phyloP scores from a whole-genome alignment of 805 yeast species.

The Candida fluviatilis region DNA sequence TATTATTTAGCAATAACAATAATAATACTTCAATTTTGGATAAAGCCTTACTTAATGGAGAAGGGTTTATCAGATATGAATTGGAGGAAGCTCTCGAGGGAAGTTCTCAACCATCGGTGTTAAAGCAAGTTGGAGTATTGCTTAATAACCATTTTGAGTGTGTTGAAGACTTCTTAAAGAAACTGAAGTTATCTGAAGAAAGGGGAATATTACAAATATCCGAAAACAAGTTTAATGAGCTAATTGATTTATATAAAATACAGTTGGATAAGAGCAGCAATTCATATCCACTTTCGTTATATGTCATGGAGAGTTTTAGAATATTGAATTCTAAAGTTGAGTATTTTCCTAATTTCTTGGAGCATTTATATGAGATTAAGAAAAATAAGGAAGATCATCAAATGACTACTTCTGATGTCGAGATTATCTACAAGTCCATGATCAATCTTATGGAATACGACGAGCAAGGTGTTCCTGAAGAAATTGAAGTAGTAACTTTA shows the following conservation, averaged over 20 bases:
- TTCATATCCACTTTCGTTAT: not conserved
- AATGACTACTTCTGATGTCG: slow-evolving; percentile 12
- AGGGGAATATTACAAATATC: slow-evolving; percentile 7
- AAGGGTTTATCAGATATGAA: slow-evolving; percentile 24
- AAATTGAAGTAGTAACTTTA: slow-evolving; percentile 2
- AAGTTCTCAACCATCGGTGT: slow-evolving; percentile 11
- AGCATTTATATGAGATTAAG: slow-evolving; percentile 14
- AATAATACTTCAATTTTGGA: slow-evolving; percentile 32
- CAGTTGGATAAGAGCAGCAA: not conserved
- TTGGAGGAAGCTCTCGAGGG: slow-evolving; percentile 7
- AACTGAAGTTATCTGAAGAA: slow-evolving; percentile 3
- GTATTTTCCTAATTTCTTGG: slow-evolving; percentile 18
- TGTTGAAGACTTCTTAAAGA: slow-evolving; percentile 6
- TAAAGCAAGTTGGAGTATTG: slow-evolving; percentile 9
- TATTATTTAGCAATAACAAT: slow-evolving; percentile 31
- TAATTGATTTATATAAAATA: slow-evolving; percentile 7
- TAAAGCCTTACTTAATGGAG: slow-evolving; percentile 24
- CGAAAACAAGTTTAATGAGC: slow-evolving; percentile 10
- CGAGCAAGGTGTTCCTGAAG: not conserved
- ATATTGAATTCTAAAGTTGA: slow-evolving; percentile 15
- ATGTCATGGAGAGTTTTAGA: slow-evolving; percentile 12
- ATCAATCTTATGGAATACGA: slow-evolving; percentile 3
- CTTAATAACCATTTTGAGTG: slow-evolving; percentile 9
- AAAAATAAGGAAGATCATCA: slow-evolving; percentile 6
- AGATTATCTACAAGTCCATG: slow-evolving; percentile 16